These are phyloP conservation scores for Camelina laxa DNA, from an alignment of 345 rosid genomes.

Conservation along the genomic window DNA sequence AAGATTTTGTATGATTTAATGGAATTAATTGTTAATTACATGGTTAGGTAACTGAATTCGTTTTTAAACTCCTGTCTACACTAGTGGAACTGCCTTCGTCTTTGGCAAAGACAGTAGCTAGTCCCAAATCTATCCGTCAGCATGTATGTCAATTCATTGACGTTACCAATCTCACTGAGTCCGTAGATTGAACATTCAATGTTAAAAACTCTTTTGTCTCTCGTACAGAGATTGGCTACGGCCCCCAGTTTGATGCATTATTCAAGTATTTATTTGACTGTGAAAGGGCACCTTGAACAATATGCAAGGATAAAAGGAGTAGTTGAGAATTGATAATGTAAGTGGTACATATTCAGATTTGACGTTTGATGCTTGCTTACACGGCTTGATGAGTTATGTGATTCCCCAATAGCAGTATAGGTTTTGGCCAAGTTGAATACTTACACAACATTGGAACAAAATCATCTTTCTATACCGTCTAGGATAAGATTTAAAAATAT, in stretches of 20 bases:
- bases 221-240: slow-evolving; percentile 79
- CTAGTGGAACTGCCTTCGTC: slow-evolving; percentile 91
- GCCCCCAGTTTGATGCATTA: slow-evolving; percentile 96
- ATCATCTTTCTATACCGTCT: slow-evolving; percentile 13
- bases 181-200: slow-evolving; percentile 7
- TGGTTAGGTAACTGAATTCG: too few species aligned
- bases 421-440: neutral
- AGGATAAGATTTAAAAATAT: slow-evolving; percentile 11
- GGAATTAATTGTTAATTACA: too few species aligned
- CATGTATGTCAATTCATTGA: slow-evolving; percentile 59
- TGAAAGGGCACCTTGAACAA: slow-evolving; percentile 94
- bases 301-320: slow-evolving; percentile 98
- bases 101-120: slow-evolving; percentile 81
- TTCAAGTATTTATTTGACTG: slow-evolving; percentile 86
- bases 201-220: neutral
- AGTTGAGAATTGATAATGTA: slow-evolving; percentile 67
- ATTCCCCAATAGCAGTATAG: slow-evolving; percentile 16
- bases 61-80: too few species aligned
- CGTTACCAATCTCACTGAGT: slow-evolving; percentile 19
- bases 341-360: slow-evolving; percentile 37
- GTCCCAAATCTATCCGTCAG: slow-evolving; percentile 84
- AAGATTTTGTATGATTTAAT: too few species aligned
- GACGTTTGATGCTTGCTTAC: slow-evolving; percentile 10
- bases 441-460: neutral
- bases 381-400: slow-evolving; percentile 28